Conservation (phyloP, 257 asterid genomes). For the Fraxinus pennsylvanica region DNA sequence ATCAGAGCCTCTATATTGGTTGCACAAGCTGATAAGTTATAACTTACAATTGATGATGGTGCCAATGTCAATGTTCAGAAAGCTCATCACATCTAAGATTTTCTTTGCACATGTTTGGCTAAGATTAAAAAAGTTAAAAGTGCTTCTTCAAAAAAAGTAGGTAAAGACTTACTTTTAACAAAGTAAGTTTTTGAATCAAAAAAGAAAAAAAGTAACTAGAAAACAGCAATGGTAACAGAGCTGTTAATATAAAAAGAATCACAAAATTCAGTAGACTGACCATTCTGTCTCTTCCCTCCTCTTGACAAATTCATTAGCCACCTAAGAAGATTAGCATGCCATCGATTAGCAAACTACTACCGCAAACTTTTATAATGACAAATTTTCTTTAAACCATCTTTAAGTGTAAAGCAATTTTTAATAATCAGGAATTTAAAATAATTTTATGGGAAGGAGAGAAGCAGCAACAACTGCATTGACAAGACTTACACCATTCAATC, state of each 20-base stretch:
- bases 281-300: conserved; percentile 93
- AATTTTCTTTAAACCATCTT: neutral
- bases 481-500: neutral
- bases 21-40: neutral
- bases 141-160: neutral
- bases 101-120: neutral
- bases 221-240: neutral
- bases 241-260: conserved; percentile 2
- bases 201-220: neutral
- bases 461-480: neutral
- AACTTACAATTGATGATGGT: neutral
- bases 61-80: neutral
- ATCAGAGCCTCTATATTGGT: conserved; percentile 4
- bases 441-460: neutral
- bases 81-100: neutral
- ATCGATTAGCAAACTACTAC: conserved; percentile 28
- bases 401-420: neutral
- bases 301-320: conserved; percentile 80
- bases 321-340: conserved; percentile 46
- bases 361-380: conserved; percentile 9
- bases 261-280: conserved; percentile 37
- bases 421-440: neutral
- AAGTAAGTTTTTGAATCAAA: neutral
- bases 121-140: neutral
- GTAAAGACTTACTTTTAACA: neutral